Base-by-base conservation (phyloP, 768 basidiomycete genomes). In the Trametes punicea region DNA sequence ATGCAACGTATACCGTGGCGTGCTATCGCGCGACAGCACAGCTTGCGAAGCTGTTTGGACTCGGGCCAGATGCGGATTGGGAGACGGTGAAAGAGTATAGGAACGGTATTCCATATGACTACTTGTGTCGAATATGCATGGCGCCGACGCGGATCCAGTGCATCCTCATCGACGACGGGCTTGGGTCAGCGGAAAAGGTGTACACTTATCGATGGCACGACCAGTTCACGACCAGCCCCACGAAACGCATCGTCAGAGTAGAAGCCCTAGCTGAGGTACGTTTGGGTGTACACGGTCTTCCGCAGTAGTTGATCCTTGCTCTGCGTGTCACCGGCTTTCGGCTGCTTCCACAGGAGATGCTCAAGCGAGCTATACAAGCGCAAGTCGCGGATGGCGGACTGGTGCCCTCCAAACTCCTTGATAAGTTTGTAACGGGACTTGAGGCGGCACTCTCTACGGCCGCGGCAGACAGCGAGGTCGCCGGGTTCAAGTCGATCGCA, bases 131-230 rank as follows among this genome's bases (percentile, higher is more conserved):
- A 39, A 59, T 67, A 23, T 85, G 76, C 60, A 79, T 91, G 68
- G 69, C 71, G 42, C 73, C 73, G 6, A 76, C 83, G 1, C 73
- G 75, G n/a, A 87, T 89, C 40, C 81, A 86, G 59, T 81, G 81
- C 55, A 74, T 91, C 51, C 71, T 92, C 26, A 74, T 92, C 44
- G 90, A 90, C 65, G 89, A 91, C 62, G 88, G 88, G 1, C 69
- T 91, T 6, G 79, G 79, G 20, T 70, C 73, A 2, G 67, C 69
- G 11, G 53, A 77, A 26, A 66, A 79, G 44, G 75, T 80, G 3
- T 78, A 85, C 66, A 71, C 71, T 4, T 78, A 77, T 61, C 58
- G 65, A 49, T 87, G 85, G 85, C 88, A 90, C 59, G 80, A 86
- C 61, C 74, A 70, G 46, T 83, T 84, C 51, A 81, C 83, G 3